Conservation (phyloP, 2,329 filamentous ascomycete species). For the Tolypocladium ophioglossoides region DNA sequence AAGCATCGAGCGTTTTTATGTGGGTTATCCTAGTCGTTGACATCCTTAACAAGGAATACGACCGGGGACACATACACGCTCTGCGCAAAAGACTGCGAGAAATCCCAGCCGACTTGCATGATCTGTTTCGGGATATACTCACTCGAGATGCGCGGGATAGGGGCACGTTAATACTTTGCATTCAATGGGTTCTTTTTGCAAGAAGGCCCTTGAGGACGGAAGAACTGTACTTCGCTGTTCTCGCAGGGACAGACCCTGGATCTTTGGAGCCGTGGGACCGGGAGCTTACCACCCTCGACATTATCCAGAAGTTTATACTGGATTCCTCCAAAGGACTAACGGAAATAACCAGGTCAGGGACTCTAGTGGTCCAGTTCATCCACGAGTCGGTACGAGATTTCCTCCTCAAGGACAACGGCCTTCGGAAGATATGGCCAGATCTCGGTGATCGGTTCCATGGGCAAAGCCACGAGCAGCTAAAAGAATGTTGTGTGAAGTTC, state of each 20-base stretch:
- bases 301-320: slow-evolving; percentile 19
- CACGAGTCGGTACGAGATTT: slow-evolving; percentile 41
- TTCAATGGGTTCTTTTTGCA: slow-evolving; percentile 43
- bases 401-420: slow-evolving; percentile 23
- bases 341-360: slow-evolving; percentile 20
- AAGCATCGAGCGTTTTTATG: slow-evolving; percentile 4
- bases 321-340: slow-evolving; percentile 34
- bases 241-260: neutral
- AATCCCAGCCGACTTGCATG: slow-evolving; percentile 27
- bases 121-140: slow-evolving; percentile 41
- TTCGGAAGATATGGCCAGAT: slow-evolving; percentile 5
- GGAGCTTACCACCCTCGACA: too few relatives aligned
- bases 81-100: slow-evolving; percentile 18
- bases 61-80: slow-evolving; percentile 10
- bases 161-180: slow-evolving; percentile 29
- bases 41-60: neutral
- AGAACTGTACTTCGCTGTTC: slow-evolving; percentile 29
- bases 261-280: too few relatives aligned
- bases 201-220: slow-evolving; percentile 26
- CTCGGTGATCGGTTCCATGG: too few relatives aligned
- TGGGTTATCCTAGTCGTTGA: slow-evolving; percentile 2
- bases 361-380: slow-evolving; percentile 30
- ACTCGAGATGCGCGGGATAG: slow-evolving; percentile 30
- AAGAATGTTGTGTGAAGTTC: too few relatives aligned
- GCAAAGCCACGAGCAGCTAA: too few relatives aligned